Evolutionary conservation across 805 yeast genomes (phyloP), one percentile per base, ranked within the genome.

Genomic region (Jamesozyma piceae): DNA sequence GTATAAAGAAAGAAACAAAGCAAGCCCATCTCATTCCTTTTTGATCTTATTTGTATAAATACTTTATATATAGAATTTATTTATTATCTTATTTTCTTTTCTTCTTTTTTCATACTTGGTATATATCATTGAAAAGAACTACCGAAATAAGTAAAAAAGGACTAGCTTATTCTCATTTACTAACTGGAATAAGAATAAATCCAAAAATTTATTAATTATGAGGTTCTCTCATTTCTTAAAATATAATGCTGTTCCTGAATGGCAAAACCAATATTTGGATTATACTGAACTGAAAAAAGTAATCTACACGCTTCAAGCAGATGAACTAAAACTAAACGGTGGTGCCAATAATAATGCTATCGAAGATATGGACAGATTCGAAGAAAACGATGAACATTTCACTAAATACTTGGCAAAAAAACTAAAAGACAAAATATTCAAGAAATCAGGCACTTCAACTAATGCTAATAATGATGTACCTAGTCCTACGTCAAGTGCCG

Each of bases 201-300:
- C n/a, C n/a, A n/a, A n/a, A n/a, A n/a, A n/a, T n/a, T n/a, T n/a
- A n/a, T n/a, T n/a, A n/a, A 29, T n/a, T 14, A 81, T 81, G 89
- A 80, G 81, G 64, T 81, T 81, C 56, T 81, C 80, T 11, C 81
- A 77, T 48, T 76, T 82, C 20, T 65, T 81, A 44, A 74, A 72
- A 49, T 81, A 80, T 39, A 80, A 80, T 43, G 70, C 78, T 30
- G 84, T 83, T 43, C 95, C 96, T 2, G 94, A 82, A 54, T 88
- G 97, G 97, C 83, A 81, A 57, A 78, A 75, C 41, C 78, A 80
- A 53, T 88, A 88, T 57, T 69, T 89, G 45, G 81, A 84, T 55
- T 81, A 81, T 55, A 73, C 75, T 6, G 68, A 69, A 10, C 60
- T 80, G 49, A 80, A 80, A 53, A 76, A 77, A 52, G 53, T 68